phyloP scores from a whole-genome alignment of 2,329 filamentous ascomycete genomes.

The Aspergillus unguis region DNA sequence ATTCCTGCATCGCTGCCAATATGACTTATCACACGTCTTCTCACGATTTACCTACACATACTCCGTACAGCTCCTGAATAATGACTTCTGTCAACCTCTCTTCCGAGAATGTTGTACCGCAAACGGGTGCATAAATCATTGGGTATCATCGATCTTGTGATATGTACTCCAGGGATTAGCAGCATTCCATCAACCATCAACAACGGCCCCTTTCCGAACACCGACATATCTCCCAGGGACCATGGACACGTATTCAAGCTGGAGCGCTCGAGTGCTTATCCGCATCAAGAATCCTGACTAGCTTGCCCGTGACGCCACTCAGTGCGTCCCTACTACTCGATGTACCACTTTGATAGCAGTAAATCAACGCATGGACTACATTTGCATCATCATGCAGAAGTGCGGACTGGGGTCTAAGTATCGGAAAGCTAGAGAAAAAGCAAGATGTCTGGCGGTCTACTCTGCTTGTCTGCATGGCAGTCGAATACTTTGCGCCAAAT shows the following conservation, averaged over 20 bases:
- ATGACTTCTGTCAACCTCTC: background rate
- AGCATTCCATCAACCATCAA: background rate
- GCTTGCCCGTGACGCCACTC: background rate
- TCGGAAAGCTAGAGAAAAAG: conserved; percentile 3
- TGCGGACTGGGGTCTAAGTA: background rate
- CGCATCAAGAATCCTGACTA: background rate
- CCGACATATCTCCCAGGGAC: no score
- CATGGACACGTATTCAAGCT: no score
- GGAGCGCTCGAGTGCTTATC: background rate
- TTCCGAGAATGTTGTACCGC: conserved; percentile 6
- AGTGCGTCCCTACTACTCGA: background rate
- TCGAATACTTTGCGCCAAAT: no score
- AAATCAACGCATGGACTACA: conserved; percentile 1
- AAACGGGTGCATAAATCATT: background rate
- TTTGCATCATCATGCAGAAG: conserved; percentile 2
- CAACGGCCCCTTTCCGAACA: background rate
- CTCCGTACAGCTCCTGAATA: background rate
- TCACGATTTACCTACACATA: background rate
- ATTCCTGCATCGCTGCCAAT: background rate
- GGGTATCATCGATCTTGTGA: background rate
- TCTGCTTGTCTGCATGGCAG: background rate
- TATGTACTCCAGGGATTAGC: background rate
- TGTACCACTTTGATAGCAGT: background rate
- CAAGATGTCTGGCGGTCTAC: conserved; percentile 19
- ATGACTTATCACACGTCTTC: conserved; percentile 8